Percentiles rank a stretch among this genome's conserved stretches.
Evolutionary conservation across 2,329 filamentous ascomycete genomes (phyloP).

Genomic region (Graphilbum fragrans): DNA sequence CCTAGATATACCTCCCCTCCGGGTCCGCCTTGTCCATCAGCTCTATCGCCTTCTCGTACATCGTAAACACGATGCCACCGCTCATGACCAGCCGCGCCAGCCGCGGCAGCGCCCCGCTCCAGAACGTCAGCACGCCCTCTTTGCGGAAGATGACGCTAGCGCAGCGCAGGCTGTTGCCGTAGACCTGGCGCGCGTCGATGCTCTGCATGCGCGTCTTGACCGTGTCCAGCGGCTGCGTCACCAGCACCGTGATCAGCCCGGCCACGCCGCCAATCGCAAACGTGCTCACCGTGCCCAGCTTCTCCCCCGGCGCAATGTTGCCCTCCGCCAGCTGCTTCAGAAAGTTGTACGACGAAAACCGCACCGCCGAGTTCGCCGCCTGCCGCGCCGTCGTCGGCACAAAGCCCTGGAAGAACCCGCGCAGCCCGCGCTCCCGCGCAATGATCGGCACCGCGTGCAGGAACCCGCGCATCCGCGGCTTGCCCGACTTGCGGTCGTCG

Average conservation of each 20-base stretch:
- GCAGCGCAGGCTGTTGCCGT: slow-evolving; percentile 82
- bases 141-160: slow-evolving; percentile 74
- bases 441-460: slow-evolving; percentile 83
- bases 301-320: slow-evolving; percentile 82
- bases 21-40: slow-evolving; percentile 71
- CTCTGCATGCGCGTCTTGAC: slow-evolving; percentile 98
- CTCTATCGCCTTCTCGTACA: slow-evolving; percentile 97
- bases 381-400: slow-evolving; percentile 90
- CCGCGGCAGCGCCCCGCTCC: slow-evolving; percentile 83
- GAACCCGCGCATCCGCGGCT: slow-evolving; percentile 84
- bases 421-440: slow-evolving; percentile 71
- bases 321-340: slow-evolving; percentile 84
- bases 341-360: slow-evolving; percentile 84
- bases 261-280: slow-evolving; percentile 86
- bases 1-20: slow-evolving; percentile 59
- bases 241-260: slow-evolving; percentile 80
- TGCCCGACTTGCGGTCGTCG: slow-evolving; percentile 79
- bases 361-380: slow-evolving; percentile 83
- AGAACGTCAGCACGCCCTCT: slow-evolving; percentile 82
- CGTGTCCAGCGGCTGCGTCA: slow-evolving; percentile 69
- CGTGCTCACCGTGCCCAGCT: slow-evolving; percentile 75
- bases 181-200: slow-evolving; percentile 66
- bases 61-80: slow-evolving; percentile 94
- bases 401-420: slow-evolving; percentile 95
- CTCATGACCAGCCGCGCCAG: slow-evolving; percentile 77